Base-by-base conservation (phyloP, 768 basidiomycete genomes). In the Serendipita sp. region DNA sequence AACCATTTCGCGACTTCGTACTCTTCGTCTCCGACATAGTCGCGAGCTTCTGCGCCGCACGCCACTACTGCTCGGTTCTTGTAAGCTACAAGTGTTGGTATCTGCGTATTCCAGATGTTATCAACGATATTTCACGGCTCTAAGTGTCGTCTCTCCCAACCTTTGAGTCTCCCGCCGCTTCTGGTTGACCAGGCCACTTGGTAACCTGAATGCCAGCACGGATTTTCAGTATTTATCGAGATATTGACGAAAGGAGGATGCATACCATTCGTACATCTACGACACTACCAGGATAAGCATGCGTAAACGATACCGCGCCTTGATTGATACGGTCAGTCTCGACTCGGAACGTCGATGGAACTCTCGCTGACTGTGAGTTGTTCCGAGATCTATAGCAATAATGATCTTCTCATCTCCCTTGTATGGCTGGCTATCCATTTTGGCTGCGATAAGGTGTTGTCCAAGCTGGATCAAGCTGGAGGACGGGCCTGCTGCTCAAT, bases 181-280 rank as follows among this genome's bases (percentile, higher is more conserved):
- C 45, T 18, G 52, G 44, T 44, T 65, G 65, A 18, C 64, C 64
- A 15, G 65, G 65, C 65, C 65, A 65, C 0, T 60, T 38, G 13
- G 65, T 60, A n/a, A 65, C 65, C 56, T 60, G 28, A 13, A 13
- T 11, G 16, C 15, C 23, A 23, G 23, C 23, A 23, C 23, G 23
- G 23, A 38, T 4, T n/a, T 11, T 32, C 30, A 60, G 56, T 10
- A 28, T 7, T 18, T 18, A 16, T 36, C 23, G 23, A 23, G 23
- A 23, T 23, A 23, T 23, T 11, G 46, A 5, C 16, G n/a, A 16
- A 44, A 35, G 3, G 28, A 23, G 23, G 23, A 23, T 1, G 23
- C 23, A 30, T 36, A 60, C 56, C 56, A 60, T 60, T 60, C 36
- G 23, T 30, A 32, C 56, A 28, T 28, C n/a, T 8, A 35, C 28